Evolutionary conservation across 2,329 filamentous ascomycete genomes (phyloP), one percentile per base, ranked within the genome.

Genomic region (Colletotrichum orbiculare): DNA sequence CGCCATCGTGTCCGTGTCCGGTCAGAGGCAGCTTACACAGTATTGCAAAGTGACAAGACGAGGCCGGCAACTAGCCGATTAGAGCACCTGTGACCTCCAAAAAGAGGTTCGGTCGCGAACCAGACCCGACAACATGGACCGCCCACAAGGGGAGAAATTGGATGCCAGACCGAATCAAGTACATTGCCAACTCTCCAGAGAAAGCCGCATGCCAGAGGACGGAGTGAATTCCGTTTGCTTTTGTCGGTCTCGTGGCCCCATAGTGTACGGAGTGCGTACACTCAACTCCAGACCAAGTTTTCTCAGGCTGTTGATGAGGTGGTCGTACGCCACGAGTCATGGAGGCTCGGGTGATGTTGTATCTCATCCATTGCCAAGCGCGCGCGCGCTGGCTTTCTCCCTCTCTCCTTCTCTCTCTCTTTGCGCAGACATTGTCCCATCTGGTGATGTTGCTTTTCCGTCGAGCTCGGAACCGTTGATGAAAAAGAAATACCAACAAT

Each of bases 121-220:
- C 43, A 65, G 62, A 65, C 50, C 62, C 62, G 52, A 65, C 58
- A 46, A 65, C 42, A 48, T 48, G 62, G 62, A 42, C 62, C 50
- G 46, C 41, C 58, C 41, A 55, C 34, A 54, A 11, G n/a, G 43
- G 41, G 3, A 43, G 41, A 43, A 13, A 12, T 43, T 12, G 41
- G 15, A 43, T 46, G 43, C 25, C 46, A n/a, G 56, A 50, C 54
- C 45, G 61, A 55, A 61, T 52, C 45, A 49, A 38, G 38, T 42
- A 9, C 33, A 46, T 15, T 10, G 17, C 53, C 50, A 54, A 42
- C 58, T 15, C 45, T 33, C 6, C 46, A 53, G 46, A 39, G 38
- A 42, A 8, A 61, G 46, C 15, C 11, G 39, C 37, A 9, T 11
- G 41, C 17, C 49, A 15, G 15, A 25, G 11, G 15, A 41, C 43